A percentile compares a stretch with the other conserved stretches of the same genome.
These are phyloP conservation scores for Incumbomyces lentus DNA, from an alignment of 2,329 filamentous ascomycete species.

Conservation along the genomic window DNA sequence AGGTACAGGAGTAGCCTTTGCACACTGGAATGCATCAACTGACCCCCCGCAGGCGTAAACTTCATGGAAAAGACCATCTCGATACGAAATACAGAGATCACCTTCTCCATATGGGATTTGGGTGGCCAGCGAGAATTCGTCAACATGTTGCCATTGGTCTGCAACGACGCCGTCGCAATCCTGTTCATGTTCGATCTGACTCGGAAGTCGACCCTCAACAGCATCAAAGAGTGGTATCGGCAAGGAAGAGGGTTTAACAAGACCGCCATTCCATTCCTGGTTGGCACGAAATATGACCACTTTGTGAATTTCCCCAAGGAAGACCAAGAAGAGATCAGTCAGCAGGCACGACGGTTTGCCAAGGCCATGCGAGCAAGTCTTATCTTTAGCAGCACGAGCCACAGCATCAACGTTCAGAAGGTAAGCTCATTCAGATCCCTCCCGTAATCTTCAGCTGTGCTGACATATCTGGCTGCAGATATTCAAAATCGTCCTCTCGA, in stretches of 20 bases:
- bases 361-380: constrained; percentile 96
- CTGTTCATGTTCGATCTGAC: constrained; percentile 99
- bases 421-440: constrained; percentile 36
- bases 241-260: constrained; percentile 98
- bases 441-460: constrained; percentile 10
- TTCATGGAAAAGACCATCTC: constrained; percentile 99
- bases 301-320: constrained; percentile 98
- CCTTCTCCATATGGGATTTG: constrained; percentile 98
- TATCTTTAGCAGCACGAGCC: constrained; percentile 97
- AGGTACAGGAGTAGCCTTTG: constrained; percentile 39
- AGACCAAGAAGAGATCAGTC: constrained; percentile 96
- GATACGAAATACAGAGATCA: constrained; percentile 98
- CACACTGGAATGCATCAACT: background rate
- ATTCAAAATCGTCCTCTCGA: constrained; percentile 98
- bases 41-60: constrained; percentile 62
- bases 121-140: constrained; percentile 98
- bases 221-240: constrained; percentile 99
- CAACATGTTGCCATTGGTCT: constrained; percentile 98
- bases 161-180: constrained; percentile 96
- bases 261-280: constrained; percentile 95
- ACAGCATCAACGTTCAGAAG: constrained; percentile 99
- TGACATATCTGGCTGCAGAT: constrained; percentile 51
- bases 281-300: constrained; percentile 97
- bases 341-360: constrained; percentile 89
- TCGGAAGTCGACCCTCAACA: constrained; percentile 94